Evolutionary conservation across 495 filamentous ascomycete genomes (phyloP).

Genomic region (Aspergillus cavernicola): DNA sequence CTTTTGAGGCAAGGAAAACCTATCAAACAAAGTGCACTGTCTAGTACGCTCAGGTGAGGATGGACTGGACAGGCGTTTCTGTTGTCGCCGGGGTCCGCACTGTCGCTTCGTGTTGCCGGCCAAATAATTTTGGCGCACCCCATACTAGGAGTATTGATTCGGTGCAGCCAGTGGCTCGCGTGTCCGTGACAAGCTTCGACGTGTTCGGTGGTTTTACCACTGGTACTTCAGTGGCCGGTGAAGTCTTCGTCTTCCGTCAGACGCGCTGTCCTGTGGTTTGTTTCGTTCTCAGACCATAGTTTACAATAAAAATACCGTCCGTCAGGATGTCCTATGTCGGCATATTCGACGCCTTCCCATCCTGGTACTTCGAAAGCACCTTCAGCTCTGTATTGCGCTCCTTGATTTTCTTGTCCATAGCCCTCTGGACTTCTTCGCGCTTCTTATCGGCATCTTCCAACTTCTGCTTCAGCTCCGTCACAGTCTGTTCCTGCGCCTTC

Average conservation of each 20-base stretch:
- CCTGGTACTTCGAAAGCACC: constrained; percentile 43
- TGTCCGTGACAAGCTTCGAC: too few species aligned
- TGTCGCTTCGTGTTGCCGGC: too few species aligned
- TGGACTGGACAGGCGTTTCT: too few species aligned
- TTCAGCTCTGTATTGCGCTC: constrained; percentile 46
- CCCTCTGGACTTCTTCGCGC: constrained; percentile 38
- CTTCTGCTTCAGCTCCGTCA: constrained; percentile 36
- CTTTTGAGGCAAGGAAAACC: too few species aligned
- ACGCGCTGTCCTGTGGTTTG: background rate
- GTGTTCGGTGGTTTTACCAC: too few species aligned
- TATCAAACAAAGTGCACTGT: too few species aligned
- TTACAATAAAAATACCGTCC: background rate
- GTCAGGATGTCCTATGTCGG: constrained; percentile 21
- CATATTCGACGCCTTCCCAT: constrained; percentile 34
- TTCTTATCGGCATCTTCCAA: constrained; percentile 38
- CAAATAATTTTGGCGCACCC: too few species aligned
- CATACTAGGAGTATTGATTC: too few species aligned
- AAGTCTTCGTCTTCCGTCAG: background rate
- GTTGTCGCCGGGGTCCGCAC: too few species aligned
- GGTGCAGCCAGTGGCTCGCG: too few species aligned
- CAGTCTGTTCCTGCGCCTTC: constrained; percentile 40
- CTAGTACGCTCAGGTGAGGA: too few species aligned
- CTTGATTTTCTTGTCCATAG: constrained; percentile 45
- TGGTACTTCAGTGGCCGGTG: too few species aligned
- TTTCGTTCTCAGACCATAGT: background rate